Evolutionary conservation across 306 rosid genomes (phyloP).

Genomic region (Gastrolobium villosum): DNA sequence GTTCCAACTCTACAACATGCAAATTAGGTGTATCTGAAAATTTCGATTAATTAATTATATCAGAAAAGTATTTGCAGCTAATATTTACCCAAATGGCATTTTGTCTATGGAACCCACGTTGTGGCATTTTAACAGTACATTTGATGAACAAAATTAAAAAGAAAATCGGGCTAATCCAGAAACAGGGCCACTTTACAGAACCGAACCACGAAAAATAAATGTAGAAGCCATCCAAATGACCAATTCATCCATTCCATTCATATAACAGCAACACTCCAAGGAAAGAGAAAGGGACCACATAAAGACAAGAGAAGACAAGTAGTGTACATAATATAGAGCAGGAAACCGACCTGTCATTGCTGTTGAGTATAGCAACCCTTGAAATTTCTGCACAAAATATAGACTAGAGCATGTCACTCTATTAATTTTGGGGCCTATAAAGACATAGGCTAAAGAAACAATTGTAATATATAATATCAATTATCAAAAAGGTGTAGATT

Average conservation of each 20-base stretch:
- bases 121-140: too few species aligned
- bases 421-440: constrained; percentile 3
- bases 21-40: background rate
- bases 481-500: background rate
- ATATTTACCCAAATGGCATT: background rate
- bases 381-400: constrained; percentile 69
- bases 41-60: background rate
- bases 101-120: background rate
- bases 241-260: background rate
- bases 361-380: constrained; percentile 59
- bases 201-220: constrained; percentile 18
- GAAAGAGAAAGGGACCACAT: background rate
- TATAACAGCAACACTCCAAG: background rate
- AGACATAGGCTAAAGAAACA: constrained; percentile 27
- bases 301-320: background rate
- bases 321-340: background rate
- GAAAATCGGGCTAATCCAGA: background rate
- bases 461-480: background rate
- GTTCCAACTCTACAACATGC: too few species aligned
- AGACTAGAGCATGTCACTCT: constrained; percentile 35
- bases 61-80: background rate
- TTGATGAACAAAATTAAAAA: background rate
- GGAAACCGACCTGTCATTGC: constrained; percentile 60
- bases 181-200: background rate
- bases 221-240: background rate